Evolutionary conservation across 1,139 yeast species (phyloP).

Genomic region (Meyerozyma athensensis): DNA sequence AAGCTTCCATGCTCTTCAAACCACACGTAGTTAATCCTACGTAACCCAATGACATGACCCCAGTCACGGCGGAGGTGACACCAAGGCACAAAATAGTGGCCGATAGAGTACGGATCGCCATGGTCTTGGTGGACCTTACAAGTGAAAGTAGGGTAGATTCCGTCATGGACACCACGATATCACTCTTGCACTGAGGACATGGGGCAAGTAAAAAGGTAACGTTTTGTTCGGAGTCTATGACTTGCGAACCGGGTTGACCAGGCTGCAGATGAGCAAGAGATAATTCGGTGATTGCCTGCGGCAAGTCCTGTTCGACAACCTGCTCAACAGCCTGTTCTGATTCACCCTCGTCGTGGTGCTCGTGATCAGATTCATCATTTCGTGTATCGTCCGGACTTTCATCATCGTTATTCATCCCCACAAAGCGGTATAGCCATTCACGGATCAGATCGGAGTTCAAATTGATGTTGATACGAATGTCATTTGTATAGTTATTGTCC

Average conservation of each 20-base stretch:
- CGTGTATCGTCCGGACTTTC: background rate
- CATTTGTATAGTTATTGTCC: background rate
- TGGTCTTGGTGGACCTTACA: conserved; percentile 17
- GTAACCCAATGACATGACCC: conserved; percentile 39
- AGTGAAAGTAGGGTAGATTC: conserved; percentile 25
- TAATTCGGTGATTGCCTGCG: background rate
- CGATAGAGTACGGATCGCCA: conserved; percentile 23
- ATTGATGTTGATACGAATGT: background rate
- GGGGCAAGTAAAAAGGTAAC: conserved; percentile 25
- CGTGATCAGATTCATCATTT: too few relatives aligned
- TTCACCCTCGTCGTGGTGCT: too few relatives aligned
- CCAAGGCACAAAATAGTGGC: conserved; percentile 34
- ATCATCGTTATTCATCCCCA: background rate
- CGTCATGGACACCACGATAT: conserved; percentile 32
- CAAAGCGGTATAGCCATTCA: background rate
- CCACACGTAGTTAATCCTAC: conserved; percentile 41
- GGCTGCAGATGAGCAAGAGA: background rate
- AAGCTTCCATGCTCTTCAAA: conserved; percentile 32
- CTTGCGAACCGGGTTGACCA: background rate
- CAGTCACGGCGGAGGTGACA: conserved; percentile 38
- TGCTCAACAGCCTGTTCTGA: too few relatives aligned
- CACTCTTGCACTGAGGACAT: conserved; percentile 44
- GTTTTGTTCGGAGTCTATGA: background rate
- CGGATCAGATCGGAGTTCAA: background rate
- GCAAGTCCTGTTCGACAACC: background rate